Conservation (phyloP, 345 rosid genomes). For the Melaleuca alternifolia region DNA sequence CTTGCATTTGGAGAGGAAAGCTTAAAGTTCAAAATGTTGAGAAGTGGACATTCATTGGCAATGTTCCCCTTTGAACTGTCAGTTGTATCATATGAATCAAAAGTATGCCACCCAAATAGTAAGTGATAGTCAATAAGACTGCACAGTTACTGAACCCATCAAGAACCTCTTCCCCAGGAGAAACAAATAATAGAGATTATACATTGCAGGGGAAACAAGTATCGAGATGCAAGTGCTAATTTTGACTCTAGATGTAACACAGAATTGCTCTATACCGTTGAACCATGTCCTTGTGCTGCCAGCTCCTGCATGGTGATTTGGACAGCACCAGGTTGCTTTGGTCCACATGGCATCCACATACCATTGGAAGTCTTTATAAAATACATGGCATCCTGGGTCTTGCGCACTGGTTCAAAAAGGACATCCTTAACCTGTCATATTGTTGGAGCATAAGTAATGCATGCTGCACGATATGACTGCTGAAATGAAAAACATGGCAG, state of each 20-base stretch:
- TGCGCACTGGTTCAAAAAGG: constrained; percentile 89
- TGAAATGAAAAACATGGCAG: background rate
- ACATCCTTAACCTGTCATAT: constrained; percentile 74
- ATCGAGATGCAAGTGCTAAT: background rate
- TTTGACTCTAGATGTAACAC: background rate
- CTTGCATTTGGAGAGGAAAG: background rate
- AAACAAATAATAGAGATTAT: background rate
- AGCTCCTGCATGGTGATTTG: constrained; percentile 78
- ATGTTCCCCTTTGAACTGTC: background rate
- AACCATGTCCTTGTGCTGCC: constrained; percentile 63
- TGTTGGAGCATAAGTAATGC: background rate
- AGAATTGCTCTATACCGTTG: constrained; percentile 32
- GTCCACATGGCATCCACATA: constrained; percentile 87
- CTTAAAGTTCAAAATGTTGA: background rate
- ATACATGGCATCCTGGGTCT: constrained; percentile 88
- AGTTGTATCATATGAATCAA: background rate
- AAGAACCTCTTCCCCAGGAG: background rate
- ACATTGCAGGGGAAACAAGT: background rate
- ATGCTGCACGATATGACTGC: background rate
- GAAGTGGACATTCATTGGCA: background rate
- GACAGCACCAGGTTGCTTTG: constrained; percentile 68
- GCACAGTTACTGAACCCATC: background rate
- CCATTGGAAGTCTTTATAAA: constrained; percentile 48
- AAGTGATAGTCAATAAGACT: background rate
- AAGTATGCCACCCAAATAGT: too few relatives aligned